These are phyloP conservation scores for Trichophyton benhamiae DNA, from an alignment of 2,329 filamentous ascomycete species.

Conservation along the genomic window DNA sequence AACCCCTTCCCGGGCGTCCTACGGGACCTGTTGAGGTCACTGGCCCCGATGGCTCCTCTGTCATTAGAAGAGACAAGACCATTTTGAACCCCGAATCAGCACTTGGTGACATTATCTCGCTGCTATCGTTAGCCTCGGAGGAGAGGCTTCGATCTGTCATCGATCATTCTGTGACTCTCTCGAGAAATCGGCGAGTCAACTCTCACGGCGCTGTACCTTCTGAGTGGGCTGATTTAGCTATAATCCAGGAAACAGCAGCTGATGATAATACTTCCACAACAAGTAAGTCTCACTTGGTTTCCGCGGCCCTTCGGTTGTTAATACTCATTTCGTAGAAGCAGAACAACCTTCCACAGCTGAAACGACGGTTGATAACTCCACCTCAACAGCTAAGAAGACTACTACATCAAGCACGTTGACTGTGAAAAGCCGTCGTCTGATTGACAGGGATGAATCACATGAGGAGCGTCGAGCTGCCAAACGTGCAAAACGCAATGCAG, in stretches of 20 bases:
- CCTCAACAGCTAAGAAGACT: constrained; percentile 11
- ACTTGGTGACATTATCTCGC: constrained; percentile 67
- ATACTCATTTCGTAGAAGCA: background rate
- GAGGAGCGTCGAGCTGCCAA: constrained; percentile 62
- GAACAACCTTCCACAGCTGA: constrained; percentile 18
- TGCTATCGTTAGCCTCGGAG: constrained; percentile 72
- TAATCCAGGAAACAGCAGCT: background rate
- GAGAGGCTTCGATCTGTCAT: constrained; percentile 64
- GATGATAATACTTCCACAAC: background rate
- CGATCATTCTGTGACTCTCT: constrained; percentile 61
- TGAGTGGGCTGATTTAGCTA: constrained; percentile 62
- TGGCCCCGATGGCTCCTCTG: constrained; percentile 50
- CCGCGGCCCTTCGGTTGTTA: background rate
- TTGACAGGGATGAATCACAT: constrained; percentile 53
- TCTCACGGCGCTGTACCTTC: constrained; percentile 68
- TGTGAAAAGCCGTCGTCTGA: constrained; percentile 47
- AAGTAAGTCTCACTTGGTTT: background rate
- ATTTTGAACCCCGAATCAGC: constrained; percentile 60
- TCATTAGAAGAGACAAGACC: constrained; percentile 54
- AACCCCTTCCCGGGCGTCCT: constrained; percentile 32
- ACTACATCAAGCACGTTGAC: constrained; percentile 34
- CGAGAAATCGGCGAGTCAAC: constrained; percentile 59
- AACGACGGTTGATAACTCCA: background rate
- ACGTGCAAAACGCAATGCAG: constrained; percentile 49
- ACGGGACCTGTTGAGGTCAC: constrained; percentile 36